Base-by-base conservation (phyloP, 2,329 filamentous ascomycete species). In the Canariomyces notabilis region DNA sequence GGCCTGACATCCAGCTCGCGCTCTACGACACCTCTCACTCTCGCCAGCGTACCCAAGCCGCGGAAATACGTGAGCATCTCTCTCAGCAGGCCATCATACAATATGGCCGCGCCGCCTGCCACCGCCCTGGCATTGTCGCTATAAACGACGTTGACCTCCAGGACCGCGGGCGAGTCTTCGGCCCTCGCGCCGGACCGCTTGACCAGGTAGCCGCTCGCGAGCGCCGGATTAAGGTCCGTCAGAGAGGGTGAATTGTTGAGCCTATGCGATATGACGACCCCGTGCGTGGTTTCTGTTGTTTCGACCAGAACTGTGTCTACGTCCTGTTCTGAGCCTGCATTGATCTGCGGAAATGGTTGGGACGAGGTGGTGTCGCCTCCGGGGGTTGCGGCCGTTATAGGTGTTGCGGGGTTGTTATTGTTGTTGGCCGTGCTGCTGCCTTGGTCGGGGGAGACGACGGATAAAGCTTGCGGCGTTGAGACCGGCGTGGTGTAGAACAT, bases 271-370 rank as follows among this genome's bases (percentile, higher is more conserved):
- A 87, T 74, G 14, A 93, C 71, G 5, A 86, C 77, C 16, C 83
- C 86, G 83, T 85, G 91, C 0, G 79, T 85, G 52, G 87, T 84
- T 57, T 93, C 87, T 1, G 81, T 82, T 2, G 79, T 66, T 59
- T 93, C 87, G 15, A 87, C 68, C 9, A 94, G 75, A 16, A 83
- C 77, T 1, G 83, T 79, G 47, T 90, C 85, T 1, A 73, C 72
- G 37, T 75, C 67, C 56, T 61, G 54, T 9, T 65, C 64, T 8
- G 26, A 4, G 68, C 65, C 6, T 62, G 50, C 18, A 16, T 22
- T 31, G 34, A n/a, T n/a, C n/a, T 40, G 26, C n/a, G 15, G 31
- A 20, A 4, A 18, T 8, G 22, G 34, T 31, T 32, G 37, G 19
- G 37, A 41, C 6, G 42, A 32, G 15, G 35, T 26, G 12, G 26